phyloP scores from a whole-genome alignment of 2,329 filamentous ascomycete genomes.

The Verticillium longisporum region DNA sequence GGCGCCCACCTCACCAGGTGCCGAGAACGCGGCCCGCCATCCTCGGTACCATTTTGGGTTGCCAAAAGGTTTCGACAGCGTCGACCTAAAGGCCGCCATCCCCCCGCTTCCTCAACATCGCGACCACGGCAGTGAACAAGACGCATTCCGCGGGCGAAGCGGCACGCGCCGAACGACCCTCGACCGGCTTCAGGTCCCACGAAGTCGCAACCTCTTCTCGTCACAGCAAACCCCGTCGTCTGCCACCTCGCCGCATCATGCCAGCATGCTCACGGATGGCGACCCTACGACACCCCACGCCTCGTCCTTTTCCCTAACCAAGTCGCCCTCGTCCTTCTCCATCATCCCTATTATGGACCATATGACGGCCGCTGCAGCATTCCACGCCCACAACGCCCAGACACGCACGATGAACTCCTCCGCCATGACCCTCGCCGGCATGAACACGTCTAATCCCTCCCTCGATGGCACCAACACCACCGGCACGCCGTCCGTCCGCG shows the following conservation, averaged over 20 bases:
- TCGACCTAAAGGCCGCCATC: not conserved
- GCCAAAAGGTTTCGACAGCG: not conserved
- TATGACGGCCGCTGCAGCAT: not conserved
- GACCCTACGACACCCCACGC: not conserved
- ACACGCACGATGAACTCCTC: slow-evolving; percentile 2
- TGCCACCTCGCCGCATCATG: not conserved
- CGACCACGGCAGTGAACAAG: not conserved
- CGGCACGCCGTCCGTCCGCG: slow-evolving; percentile 4
- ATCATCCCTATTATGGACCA: slow-evolving; percentile 2
- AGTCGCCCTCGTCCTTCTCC: not conserved
- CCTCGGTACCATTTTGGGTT: not conserved
- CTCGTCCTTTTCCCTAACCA: not conserved
- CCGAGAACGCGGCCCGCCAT: not conserved
- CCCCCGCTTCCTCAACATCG: not conserved
- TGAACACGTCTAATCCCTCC: slow-evolving; percentile 7
- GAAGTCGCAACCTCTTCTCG: not conserved
- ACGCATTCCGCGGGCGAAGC: not conserved
- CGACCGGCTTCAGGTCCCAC: not conserved
- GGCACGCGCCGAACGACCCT: not conserved
- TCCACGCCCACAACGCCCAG: slow-evolving; percentile 1
- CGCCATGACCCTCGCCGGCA: slow-evolving; percentile 4
- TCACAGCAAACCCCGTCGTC: not conserved
- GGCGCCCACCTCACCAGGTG: not conserved
- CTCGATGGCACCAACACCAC: slow-evolving; percentile 3
- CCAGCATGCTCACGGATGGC: not conserved